phyloP scores from a whole-genome alignment of 345 rosid genomes.

The Salix koriyanagi region DNA sequence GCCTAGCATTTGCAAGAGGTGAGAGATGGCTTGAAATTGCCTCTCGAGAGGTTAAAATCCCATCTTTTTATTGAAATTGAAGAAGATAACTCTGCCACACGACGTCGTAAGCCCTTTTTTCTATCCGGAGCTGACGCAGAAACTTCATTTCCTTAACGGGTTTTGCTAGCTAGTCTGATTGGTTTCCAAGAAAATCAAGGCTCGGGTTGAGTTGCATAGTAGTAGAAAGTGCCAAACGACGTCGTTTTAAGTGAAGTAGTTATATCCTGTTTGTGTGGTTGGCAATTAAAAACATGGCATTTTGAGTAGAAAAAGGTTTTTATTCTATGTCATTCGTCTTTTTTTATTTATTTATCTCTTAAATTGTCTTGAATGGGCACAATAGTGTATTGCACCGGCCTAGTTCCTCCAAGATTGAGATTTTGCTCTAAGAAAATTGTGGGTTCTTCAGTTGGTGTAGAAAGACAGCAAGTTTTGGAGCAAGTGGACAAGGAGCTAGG shows the following conservation, averaged over 20 bases:
- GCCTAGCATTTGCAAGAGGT: conserved; percentile 42
- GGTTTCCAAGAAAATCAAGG: not conserved
- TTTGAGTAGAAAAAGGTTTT: not conserved
- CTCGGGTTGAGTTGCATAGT: not conserved
- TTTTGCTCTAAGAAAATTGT: conserved; percentile 17
- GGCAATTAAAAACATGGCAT: not conserved
- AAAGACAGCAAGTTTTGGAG: conserved; percentile 46
- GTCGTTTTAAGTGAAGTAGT: not conserved
- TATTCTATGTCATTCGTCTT: not conserved
- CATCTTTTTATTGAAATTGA: conserved; percentile 35
- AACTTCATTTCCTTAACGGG: conserved; percentile 11
- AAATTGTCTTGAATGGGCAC: conserved; percentile 37
- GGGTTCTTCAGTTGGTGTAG: conserved; percentile 40
- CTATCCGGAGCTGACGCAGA: conserved; percentile 1
- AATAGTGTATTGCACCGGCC: conserved; percentile 26
- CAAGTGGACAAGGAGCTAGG: conserved; percentile 62
- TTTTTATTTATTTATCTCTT: not conserved
- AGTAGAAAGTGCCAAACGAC: not conserved
- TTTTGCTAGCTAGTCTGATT: not conserved
- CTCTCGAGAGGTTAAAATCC: conserved; percentile 39
- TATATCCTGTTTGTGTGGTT: conserved; percentile 18
- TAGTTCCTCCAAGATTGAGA: conserved; percentile 20
- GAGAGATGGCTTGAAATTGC: conserved; percentile 39
- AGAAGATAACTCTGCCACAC: not conserved
- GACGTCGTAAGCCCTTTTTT: conserved; percentile 18